Percentiles rank a stretch among this genome's conserved stretches.
Conservation (phyloP, 805 yeast genomes). For the Hanseniaspora jakobsenii region DNA sequence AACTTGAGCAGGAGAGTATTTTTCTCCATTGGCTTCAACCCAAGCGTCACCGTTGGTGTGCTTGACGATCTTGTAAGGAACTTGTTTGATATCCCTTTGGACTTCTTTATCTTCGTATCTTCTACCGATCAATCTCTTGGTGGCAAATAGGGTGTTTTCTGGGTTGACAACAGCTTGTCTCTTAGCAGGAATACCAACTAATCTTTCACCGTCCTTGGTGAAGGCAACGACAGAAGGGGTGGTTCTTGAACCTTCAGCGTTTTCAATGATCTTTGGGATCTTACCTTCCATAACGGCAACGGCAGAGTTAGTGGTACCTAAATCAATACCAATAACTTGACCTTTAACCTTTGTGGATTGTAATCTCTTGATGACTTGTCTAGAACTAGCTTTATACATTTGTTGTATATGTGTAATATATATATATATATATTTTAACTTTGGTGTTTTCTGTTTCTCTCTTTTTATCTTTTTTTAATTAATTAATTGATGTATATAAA, state of each 20-base stretch:
- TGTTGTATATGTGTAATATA: background rate
- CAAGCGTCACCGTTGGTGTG: conserved; percentile 92
- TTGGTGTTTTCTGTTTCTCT: too few species aligned
- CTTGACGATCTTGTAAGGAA: conserved; percentile 82
- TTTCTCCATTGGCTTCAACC: conserved; percentile 80
- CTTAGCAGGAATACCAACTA: conserved; percentile 91
- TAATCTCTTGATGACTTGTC: conserved; percentile 25
- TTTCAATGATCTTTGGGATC: conserved; percentile 59
- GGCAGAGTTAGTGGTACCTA: conserved; percentile 82
- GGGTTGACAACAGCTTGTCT: conserved; percentile 94
- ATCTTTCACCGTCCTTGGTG: conserved; percentile 79
- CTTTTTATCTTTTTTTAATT: too few species aligned
- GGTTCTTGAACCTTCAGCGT: conserved; percentile 74
- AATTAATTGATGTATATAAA: too few species aligned
- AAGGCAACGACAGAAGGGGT: conserved; percentile 94
- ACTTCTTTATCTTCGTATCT: conserved; percentile 83
- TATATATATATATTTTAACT: background rate
- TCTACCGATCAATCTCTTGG: conserved; percentile 90
- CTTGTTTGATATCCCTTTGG: conserved; percentile 75
- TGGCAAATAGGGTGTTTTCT: conserved; percentile 84
- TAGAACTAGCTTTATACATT: conserved; percentile 15
- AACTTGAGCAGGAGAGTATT: conserved; percentile 88
- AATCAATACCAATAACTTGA: conserved; percentile 64
- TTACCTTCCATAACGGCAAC: conserved; percentile 69
- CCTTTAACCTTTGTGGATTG: conserved; percentile 31